phyloP scores from a whole-genome alignment of 768 basidiomycete species.

The Lyophyllum decastes region DNA sequence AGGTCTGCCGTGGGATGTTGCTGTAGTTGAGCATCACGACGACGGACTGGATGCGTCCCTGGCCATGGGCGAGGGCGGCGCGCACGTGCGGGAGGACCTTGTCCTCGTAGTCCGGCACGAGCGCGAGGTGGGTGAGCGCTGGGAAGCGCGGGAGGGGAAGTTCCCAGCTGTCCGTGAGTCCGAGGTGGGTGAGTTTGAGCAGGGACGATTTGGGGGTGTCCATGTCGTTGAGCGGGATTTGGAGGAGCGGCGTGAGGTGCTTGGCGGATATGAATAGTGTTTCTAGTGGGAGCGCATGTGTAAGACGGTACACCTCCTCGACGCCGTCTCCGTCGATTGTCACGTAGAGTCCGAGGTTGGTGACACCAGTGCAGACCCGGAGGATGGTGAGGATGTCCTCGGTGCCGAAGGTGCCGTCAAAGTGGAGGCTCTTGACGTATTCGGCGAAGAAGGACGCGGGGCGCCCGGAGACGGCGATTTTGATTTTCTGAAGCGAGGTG shows the following conservation, averaged over 20 bases:
- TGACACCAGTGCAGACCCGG: slow-evolving; percentile 12
- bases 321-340: slow-evolving; percentile 1
- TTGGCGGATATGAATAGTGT: slow-evolving; percentile 11
- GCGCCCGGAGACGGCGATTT: slow-evolving; percentile 6
- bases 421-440: slow-evolving; percentile 13
- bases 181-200: slow-evolving; percentile 7
- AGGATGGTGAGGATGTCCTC: slow-evolving; percentile 7
- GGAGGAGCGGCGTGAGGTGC: slow-evolving; percentile 5
- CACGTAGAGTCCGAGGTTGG: slow-evolving; percentile 18
- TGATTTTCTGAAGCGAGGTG: slow-evolving; percentile 7
- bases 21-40: slow-evolving; percentile 15
- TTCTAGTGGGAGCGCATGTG: neutral
- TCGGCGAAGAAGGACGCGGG: slow-evolving; percentile 15
- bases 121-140: slow-evolving; percentile 15
- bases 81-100: slow-evolving; percentile 1
- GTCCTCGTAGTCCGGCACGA: slow-evolving; percentile 11
- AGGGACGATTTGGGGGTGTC: slow-evolving; percentile 2
- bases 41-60: slow-evolving; percentile 10
- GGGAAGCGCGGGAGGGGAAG: slow-evolving; percentile 13
- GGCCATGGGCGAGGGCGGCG: slow-evolving; percentile 7
- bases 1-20: neutral
- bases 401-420: slow-evolving; percentile 1
- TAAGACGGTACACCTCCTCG: neutral
- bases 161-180: slow-evolving; percentile 7
- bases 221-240: neutral